Base-by-base conservation (phyloP, 208 protist species). In the Crithidia brevicula region DNA sequence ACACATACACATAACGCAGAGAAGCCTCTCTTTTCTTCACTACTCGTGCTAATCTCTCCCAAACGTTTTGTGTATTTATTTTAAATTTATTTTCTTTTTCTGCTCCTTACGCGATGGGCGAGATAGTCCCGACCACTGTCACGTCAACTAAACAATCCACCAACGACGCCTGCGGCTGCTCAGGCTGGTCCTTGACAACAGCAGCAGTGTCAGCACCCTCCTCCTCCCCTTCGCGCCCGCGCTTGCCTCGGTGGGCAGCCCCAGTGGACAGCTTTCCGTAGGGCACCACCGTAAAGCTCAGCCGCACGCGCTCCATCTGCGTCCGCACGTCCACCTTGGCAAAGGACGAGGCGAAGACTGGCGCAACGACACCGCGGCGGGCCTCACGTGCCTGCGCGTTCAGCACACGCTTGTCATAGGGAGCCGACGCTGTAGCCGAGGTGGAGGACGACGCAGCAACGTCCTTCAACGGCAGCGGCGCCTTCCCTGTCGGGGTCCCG, bases 231-330 rank as follows among this genome's bases (percentile, higher is more conserved):
- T 33, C 62, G 3, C 43, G 43, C 3, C 42, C 42, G 0, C 36
- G 56, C 28, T 61, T 59, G 27, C 63, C 59, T n/a, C 31, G 53
- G 36, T 58, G 43, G 5, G 46, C 23, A 1, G 18, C 33, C 3
- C 47, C 47, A 9, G 47, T 54, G 4, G 62, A 58, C 38, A 68
- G 16, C 47, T 22, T 49, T 15, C 62, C 50, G 38, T 80, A 73
- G 31, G 85, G 82, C n/a, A 71, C 77, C 33, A 93, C 77, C 49
- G 77, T 82, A 25, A 85, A 78, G 33, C 78, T 74, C 28, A 89
- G 77, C 50, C 74, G 74, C 54, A 92, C 75, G 22, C 65, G 57
- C 79, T 92, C 83, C 83, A 85, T 71, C 68, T 89, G 83, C 33
- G 85, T 75, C 23, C 77, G 75, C 25, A 88, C 38, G 34, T 88